These are phyloP conservation scores for Tylopilus plumbeoviolaceoides DNA, from an alignment of 768 basidiomycete species.

Conservation along the genomic window DNA sequence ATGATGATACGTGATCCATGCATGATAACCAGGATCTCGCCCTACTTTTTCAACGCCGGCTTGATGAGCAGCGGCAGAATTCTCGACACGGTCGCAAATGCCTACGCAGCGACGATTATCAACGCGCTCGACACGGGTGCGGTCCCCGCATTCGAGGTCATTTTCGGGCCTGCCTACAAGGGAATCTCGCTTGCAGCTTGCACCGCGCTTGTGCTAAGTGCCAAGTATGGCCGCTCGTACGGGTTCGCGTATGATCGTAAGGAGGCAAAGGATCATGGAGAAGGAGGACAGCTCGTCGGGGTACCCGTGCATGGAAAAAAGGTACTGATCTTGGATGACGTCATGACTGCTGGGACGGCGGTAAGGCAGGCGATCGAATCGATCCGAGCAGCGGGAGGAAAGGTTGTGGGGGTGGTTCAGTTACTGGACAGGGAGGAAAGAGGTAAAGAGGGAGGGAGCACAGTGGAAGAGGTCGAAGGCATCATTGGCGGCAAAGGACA, in stretches of 20 bases:
- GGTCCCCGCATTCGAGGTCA: constrained; percentile 61
- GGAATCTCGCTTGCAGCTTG: constrained; percentile 91
- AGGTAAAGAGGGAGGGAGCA: constrained; percentile 51
- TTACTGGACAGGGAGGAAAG: constrained; percentile 65
- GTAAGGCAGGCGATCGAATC: constrained; percentile 78
- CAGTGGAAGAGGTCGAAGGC: constrained; percentile 77
- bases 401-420: constrained; percentile 86
- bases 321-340: constrained; percentile 92
- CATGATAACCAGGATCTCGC: constrained; percentile 58
- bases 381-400: constrained; percentile 63
- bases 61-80: constrained; percentile 81
- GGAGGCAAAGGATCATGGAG: constrained; percentile 94
- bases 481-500: constrained; percentile 62
- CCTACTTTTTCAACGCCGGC: constrained; percentile 97
- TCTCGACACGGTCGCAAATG: constrained; percentile 68
- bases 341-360: constrained; percentile 91
- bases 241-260: constrained; percentile 94
- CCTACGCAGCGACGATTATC: constrained; percentile 82
- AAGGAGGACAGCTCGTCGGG: constrained; percentile 90
- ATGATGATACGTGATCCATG: background rate
- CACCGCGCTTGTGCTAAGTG: constrained; percentile 71
- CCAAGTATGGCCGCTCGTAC: constrained; percentile 58
- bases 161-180: constrained; percentile 98
- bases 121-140: constrained; percentile 30
- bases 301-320: constrained; percentile 73